phyloP scores from a whole-genome alignment of 192 early-diverging fungal species.

The Coemansia sp. region DNA sequence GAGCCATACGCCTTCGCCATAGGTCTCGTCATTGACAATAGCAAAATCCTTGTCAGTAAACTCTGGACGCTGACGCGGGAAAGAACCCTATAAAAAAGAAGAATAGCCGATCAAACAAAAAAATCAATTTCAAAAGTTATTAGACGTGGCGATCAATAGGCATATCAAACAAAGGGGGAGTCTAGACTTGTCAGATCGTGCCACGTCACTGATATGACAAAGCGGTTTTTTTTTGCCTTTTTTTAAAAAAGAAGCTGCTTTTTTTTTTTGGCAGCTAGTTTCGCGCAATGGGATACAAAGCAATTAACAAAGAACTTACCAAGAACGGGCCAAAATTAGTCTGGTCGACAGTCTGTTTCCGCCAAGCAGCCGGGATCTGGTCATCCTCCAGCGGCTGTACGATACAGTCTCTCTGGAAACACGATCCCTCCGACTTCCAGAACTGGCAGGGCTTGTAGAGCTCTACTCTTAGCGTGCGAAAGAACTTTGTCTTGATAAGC shows the following conservation, averaged over 20 bases:
- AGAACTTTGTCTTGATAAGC: slow-evolving; percentile 85
- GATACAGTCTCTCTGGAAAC: slow-evolving; percentile 81
- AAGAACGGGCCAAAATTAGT: slow-evolving; percentile 66
- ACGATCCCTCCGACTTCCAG: slow-evolving; percentile 83
- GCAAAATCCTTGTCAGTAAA: slow-evolving; percentile 85
- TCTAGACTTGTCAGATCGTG: slow-evolving; percentile 15
- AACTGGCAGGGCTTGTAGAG: slow-evolving; percentile 87
- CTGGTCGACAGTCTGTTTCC: slow-evolving; percentile 64
- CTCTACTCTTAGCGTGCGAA: slow-evolving; percentile 89
- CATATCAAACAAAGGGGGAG: not conserved
- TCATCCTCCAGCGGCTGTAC: slow-evolving; percentile 82
- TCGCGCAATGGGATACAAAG: slow-evolving; percentile 2
- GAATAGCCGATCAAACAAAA: slow-evolving; percentile 10
- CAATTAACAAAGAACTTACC: slow-evolving; percentile 30
- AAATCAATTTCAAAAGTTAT: slow-evolving; percentile 8
- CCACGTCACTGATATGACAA: slow-evolving; percentile 30
- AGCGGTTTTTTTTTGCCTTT: not conserved
- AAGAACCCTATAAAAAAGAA: slow-evolving; percentile 15
- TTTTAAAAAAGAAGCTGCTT: not conserved
- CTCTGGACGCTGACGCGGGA: slow-evolving; percentile 55
- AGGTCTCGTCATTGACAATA: slow-evolving; percentile 76
- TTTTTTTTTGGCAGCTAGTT: not conserved
- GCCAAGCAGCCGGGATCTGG: slow-evolving; percentile 57
- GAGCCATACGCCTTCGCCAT: slow-evolving; percentile 78
- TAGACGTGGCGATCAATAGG: slow-evolving; percentile 5